A percentile compares a stretch with the other conserved stretches of the same genome.
Evolutionary conservation across 1,139 yeast genomes (phyloP).

Genomic region (Kodamaea anthophila): DNA sequence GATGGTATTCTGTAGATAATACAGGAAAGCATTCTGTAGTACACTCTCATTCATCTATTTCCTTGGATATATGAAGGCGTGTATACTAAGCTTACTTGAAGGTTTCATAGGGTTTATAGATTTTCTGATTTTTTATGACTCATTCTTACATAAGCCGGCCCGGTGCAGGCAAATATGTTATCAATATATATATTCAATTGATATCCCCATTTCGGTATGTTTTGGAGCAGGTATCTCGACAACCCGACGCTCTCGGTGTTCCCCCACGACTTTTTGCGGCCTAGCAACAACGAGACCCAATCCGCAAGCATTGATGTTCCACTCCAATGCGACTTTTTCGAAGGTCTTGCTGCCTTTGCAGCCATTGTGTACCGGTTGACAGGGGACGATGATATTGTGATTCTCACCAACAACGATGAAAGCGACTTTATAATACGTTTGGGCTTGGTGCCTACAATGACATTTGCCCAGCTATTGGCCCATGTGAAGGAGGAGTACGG

Average conservation of each 20-base stretch:
- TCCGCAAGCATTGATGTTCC: slow-evolving; percentile 48
- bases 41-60: too few relatives aligned
- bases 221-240: slow-evolving; percentile 67
- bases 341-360: slow-evolving; percentile 65
- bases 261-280: slow-evolving; percentile 83
- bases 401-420: slow-evolving; percentile 55
- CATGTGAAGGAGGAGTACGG: slow-evolving; percentile 40
- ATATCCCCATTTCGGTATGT: background rate
- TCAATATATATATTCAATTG: too few relatives aligned
- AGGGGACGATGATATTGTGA: slow-evolving; percentile 90
- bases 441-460: slow-evolving; percentile 44
- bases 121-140: too few relatives aligned
- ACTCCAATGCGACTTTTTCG: slow-evolving; percentile 31
- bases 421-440: slow-evolving; percentile 58
- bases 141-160: too few relatives aligned
- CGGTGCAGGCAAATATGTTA: too few relatives aligned
- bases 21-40: too few relatives aligned
- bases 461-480: slow-evolving; percentile 48
- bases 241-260: slow-evolving; percentile 80
- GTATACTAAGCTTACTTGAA: too few relatives aligned
- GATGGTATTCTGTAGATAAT: too few relatives aligned
- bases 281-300: slow-evolving; percentile 62
- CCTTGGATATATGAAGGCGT: too few relatives aligned
- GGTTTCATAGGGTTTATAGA: too few relatives aligned
- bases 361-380: slow-evolving; percentile 73